Evolutionary conservation across 1,139 yeast genomes (phyloP).

Genomic region (Scheffersomyces stambukii): DNA sequence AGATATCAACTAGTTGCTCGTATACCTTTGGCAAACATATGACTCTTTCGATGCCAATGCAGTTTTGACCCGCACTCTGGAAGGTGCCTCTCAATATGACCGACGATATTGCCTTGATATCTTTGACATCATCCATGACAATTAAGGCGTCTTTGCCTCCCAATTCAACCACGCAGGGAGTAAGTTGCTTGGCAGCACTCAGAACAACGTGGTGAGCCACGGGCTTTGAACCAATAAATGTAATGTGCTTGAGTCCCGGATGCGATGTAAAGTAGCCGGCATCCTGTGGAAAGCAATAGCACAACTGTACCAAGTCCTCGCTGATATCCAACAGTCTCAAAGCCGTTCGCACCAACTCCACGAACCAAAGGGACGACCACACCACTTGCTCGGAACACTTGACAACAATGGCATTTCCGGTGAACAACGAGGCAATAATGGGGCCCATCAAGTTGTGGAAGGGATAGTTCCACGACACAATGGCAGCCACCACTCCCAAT

Average conservation of each 20-base stretch:
- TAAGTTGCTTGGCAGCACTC: constrained; percentile 76
- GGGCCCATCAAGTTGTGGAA: constrained; percentile 93
- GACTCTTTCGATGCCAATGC: constrained; percentile 94
- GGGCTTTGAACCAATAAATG: constrained; percentile 92
- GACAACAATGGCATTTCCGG: constrained; percentile 87
- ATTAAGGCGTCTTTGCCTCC: constrained; percentile 95
- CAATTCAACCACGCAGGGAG: constrained; percentile 91
- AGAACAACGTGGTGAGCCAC: constrained; percentile 85
- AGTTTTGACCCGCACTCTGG: constrained; percentile 96
- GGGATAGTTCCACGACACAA: constrained; percentile 97
- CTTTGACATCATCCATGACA: constrained; percentile 69
- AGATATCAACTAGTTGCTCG: constrained; percentile 51
- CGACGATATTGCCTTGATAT: constrained; percentile 62
- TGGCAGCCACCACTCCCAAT: constrained; percentile 80
- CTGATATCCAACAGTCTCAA: constrained; percentile 69
- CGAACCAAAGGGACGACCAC: constrained; percentile 86
- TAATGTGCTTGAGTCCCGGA: constrained; percentile 76
- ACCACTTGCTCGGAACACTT: constrained; percentile 95
- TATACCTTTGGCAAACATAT: constrained; percentile 70
- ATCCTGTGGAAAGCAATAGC: constrained; percentile 75
- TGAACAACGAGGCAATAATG: constrained; percentile 75
- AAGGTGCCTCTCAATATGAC: constrained; percentile 90
- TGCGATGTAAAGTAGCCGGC: constrained; percentile 85
- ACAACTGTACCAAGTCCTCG: constrained; percentile 79
- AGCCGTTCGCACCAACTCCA: constrained; percentile 64